Evolutionary conservation across 768 basidiomycete species (phyloP).

Genomic region (Dentipellis fragilis): DNA sequence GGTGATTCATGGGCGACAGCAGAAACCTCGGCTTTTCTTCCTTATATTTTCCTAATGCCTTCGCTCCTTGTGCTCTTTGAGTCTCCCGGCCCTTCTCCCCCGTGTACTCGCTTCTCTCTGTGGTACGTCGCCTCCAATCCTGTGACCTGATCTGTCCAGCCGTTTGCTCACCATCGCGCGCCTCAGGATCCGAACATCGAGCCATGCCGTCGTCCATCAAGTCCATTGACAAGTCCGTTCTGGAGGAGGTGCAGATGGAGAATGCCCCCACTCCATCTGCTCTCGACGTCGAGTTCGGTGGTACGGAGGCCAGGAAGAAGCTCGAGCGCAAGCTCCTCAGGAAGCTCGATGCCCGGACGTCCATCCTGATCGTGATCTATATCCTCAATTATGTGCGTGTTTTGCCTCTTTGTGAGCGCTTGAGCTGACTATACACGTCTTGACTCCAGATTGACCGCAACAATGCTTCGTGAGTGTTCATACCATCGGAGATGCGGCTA

Average conservation of each 20-base stretch:
- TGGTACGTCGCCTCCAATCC: too few relatives aligned
- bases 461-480: conserved; percentile 44
- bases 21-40: too few relatives aligned
- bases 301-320: conserved; percentile 23
- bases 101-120: too few relatives aligned
- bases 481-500: not conserved
- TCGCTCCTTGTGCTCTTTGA: too few relatives aligned
- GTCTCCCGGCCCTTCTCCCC: too few relatives aligned
- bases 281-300: conserved; percentile 23
- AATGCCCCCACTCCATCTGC: not conserved
- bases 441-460: conserved; percentile 53
- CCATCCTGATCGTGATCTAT: conserved; percentile 33
- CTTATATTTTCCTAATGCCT: too few relatives aligned
- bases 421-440: not conserved
- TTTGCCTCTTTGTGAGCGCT: conserved; percentile 15
- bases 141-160: too few relatives aligned
- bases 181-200: not conserved
- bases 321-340: conserved; percentile 31
- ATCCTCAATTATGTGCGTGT: conserved; percentile 35
- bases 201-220: not conserved
- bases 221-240: not conserved
- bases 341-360: conserved; percentile 32
- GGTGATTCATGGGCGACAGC: too few relatives aligned
- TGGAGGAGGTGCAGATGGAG: not conserved
- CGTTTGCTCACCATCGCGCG: not conserved